Base-by-base conservation (phyloP, 345 rosid species). In the Camelina neglecta region DNA sequence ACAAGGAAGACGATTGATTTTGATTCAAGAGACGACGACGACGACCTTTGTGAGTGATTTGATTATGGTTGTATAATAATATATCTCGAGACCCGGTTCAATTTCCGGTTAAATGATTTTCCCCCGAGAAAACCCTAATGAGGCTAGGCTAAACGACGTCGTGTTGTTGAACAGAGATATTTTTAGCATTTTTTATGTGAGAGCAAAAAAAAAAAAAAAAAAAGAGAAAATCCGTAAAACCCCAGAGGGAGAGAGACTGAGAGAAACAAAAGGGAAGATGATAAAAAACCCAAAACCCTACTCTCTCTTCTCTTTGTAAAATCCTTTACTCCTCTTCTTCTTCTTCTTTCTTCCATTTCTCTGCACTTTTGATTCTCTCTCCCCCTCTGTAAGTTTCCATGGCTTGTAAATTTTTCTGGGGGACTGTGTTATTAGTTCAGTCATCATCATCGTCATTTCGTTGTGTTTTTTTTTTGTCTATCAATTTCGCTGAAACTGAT, bases 181-280 rank as follows among this genome's bases (percentile, higher is more conserved):
- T 67, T 67, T 61, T 67, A 23, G 47, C 23, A 42, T 63, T 33
- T 47, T 9, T 23, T 23, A 23, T 23, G 45, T 7, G 12, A 20
- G 35, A 61, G 59, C 9, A 48, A 72, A 60, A 20, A 49, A 11
- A 0, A 38, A 7, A 49, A 72, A 61, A n/a, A 41, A 7, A 26
- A 45, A 71, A 1, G 13, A 65, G 63, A 33, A 60, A 44, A 77
- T 77, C 80, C 87, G 82, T 85, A 88, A 88, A 88, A 73, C 93
- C 81, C 89, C 87, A 81, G 84, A 82, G 36, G 7, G 7, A n/a
- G 84, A 82, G 36, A 33, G 7, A 33, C 73, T 36, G 18, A 69
- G 71, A 61, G 64, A 60, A 29, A 51, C 68, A 26, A 64, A 26
- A 8, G 70, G 21, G 75, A 56, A 49, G 76, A 71, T 48, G 47